These are phyloP conservation scores for Pseudocercospora cruenta DNA, from an alignment of 2,329 filamentous ascomycete species.

Conservation along the genomic window DNA sequence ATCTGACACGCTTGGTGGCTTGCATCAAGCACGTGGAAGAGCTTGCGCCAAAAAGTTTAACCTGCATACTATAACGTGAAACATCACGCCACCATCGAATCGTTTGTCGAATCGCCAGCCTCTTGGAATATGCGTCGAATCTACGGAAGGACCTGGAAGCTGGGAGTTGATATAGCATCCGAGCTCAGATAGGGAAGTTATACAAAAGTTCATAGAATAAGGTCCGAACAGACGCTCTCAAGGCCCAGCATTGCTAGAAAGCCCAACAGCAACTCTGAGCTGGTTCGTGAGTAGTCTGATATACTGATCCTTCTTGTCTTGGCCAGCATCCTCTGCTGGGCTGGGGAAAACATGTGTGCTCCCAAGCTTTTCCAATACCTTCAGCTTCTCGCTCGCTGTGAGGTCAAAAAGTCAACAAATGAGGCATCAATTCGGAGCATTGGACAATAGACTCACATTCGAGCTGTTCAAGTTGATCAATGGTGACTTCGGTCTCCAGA, in stretches of 20 bases:
- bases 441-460: not conserved
- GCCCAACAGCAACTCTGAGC: not conserved
- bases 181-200: not conserved
- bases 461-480: not conserved
- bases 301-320: not conserved
- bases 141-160: too few species aligned
- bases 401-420: not conserved
- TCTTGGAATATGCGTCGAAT: not conserved
- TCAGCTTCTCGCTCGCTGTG: not conserved
- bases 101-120: not conserved
- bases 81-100: not conserved
- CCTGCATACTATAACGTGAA: not conserved
- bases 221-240: not conserved
- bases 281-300: not conserved
- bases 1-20: not conserved
- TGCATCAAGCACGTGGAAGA: not conserved
- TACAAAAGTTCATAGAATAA: too few species aligned
- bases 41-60: not conserved
- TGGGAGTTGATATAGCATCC: too few species aligned
- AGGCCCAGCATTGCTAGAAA: not conserved
- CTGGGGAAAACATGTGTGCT: not conserved
- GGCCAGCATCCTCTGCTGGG: not conserved
- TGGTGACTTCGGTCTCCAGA: not conserved
- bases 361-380: not conserved
- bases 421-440: not conserved